A percentile compares a stretch with the other conserved stretches of the same genome.
Conservation (phyloP, 2,329 filamentous ascomycete genomes). For the Penicillium sp. region DNA sequence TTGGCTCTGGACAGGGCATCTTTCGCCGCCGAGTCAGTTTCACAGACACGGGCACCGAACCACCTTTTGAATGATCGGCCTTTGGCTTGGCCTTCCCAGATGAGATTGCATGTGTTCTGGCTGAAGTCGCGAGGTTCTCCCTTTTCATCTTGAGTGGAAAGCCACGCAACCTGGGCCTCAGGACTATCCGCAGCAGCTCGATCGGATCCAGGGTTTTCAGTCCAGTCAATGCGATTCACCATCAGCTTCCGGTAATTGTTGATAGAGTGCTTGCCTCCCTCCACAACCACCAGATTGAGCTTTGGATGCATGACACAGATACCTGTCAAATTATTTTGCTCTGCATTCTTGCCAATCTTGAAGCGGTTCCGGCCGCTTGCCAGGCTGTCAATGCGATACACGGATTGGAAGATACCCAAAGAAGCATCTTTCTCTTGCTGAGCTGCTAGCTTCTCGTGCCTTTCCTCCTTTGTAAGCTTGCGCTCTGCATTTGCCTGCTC, state of each 20-base stretch:
- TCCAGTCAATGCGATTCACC: slow-evolving; percentile 93
- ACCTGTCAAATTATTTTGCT: slow-evolving; percentile 83
- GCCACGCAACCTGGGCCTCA: slow-evolving; percentile 68
- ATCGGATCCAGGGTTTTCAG: slow-evolving; percentile 76
- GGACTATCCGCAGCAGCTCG: slow-evolving; percentile 58
- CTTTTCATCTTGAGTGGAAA: slow-evolving; percentile 75
- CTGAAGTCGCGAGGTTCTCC: slow-evolving; percentile 80
- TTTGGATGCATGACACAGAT: slow-evolving; percentile 90
- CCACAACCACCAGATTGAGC: slow-evolving; percentile 86
- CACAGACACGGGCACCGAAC: slow-evolving; percentile 80
- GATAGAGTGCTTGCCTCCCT: slow-evolving; percentile 83
- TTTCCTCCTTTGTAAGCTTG: slow-evolving; percentile 85
- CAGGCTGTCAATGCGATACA: slow-evolving; percentile 88
- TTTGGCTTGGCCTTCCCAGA: slow-evolving; percentile 92
- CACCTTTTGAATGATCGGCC: slow-evolving; percentile 80
- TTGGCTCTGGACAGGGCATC: slow-evolving; percentile 77
- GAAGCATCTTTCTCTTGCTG: slow-evolving; percentile 88
- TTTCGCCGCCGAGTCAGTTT: slow-evolving; percentile 85
- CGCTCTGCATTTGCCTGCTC: slow-evolving; percentile 77
- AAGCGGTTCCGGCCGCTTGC: slow-evolving; percentile 91
- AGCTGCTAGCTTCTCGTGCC: slow-evolving; percentile 74
- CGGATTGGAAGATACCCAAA: slow-evolving; percentile 80
- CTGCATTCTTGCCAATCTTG: slow-evolving; percentile 89
- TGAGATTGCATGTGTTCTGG: slow-evolving; percentile 75
- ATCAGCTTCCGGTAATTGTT: slow-evolving; percentile 89